Evolutionary conservation across 2,329 filamentous ascomycete species (phyloP), one percentile per base, ranked within the genome.

Genomic region (Alternaria sp.): DNA sequence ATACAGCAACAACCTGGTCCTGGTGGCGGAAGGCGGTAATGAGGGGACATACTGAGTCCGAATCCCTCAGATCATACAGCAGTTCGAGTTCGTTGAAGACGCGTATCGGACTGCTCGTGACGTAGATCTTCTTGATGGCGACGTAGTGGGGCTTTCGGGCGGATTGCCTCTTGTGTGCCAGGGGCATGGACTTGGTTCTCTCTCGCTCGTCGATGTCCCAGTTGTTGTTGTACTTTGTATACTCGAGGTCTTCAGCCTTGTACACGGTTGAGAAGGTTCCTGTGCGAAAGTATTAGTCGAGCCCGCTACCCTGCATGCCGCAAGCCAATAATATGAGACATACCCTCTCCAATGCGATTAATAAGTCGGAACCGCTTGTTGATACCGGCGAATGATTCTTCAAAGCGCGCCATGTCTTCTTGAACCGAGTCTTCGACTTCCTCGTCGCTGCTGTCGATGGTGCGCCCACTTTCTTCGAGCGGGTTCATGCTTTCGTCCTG

Each of bases 71-170:
- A 75, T 97, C 93, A 75, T 96, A 89, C 22, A 99, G 87, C 22
- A 99, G 86, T 71, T 98, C 94, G 18, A 99, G 88, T 80, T 99
- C 95, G 81, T 99, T 99, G 75, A 96, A 88, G 69, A 99, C 98
- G 46, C 95, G 91, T 28, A 89, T 86, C 0, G 95, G 95, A 68
- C 93, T 97, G 64, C 94, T 97, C 0, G 96, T 99, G 66, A 98
- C 95, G 78, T 99, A 99, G 70, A 99, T 99, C 82, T 99, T 99
- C 82, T 99, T 99, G 79, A 99, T 92, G 20, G 96, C 95, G 63
- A 99, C 96, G 74, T 90, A 98, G 75, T 91, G 92, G 24, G 90
- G 84, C 49, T 68, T 67, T 77, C 80, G 74, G 42, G 82, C 82
- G 48, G 72, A 79, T 70, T 80, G 83, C 67, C 77, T 84, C 74